Evolutionary conservation across 164 flowering plant genomes (phyloP), one percentile per base, ranked within the genome.

Genomic region (Taxillus chinensis): DNA sequence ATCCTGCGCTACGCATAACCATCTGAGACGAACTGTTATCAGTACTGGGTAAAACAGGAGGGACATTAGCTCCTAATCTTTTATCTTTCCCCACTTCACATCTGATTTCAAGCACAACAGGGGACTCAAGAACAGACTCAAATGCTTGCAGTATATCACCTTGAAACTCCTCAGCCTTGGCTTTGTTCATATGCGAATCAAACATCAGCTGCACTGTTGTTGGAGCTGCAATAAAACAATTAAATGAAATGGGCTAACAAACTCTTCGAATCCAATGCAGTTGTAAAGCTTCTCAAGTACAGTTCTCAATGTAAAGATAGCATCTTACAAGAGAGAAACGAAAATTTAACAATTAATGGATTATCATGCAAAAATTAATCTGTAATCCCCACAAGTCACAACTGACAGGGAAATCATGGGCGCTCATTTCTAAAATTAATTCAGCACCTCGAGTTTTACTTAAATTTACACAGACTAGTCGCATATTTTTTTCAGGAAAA

Each of bases 121-220:
- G 82, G 52, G 89, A 80, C n/a, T 83, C 85, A 63, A 95, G 86
- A 71, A 83, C 83, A 57, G 85, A 74, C 68, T 89, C 95, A 79
- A 95, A 95, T 67, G 97, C 97, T 78, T 86, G 89, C 56, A 89
- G 75, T 57, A 95, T 86, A 54, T 81, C 77, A n/a, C 67, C 77
- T 59, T 76, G 79, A 63, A 76, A 77, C 66, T 83, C 86, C 70
- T 95, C 97, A 39, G 93, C 97, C 71, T 76, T 85, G 9, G 87
- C 71, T 73, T 86, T 89, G 17, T 80, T 73, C 45, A 68, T 57
- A 53, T 75, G 78, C n/a, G 99, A 84, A 70, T 79, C 79, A 74
- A 95, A 89, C 67, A 75, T 72, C 76, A 95, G 63, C 70, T 83
- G 91, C 70, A 79, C 90, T n/a, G 82, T 80, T n/a, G 82, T 79